Evolutionary conservation across 176 grass and related monocot genomes (phyloP), one percentile per base, ranked within the genome.

Genomic region (Cenchrus purpureus): DNA sequence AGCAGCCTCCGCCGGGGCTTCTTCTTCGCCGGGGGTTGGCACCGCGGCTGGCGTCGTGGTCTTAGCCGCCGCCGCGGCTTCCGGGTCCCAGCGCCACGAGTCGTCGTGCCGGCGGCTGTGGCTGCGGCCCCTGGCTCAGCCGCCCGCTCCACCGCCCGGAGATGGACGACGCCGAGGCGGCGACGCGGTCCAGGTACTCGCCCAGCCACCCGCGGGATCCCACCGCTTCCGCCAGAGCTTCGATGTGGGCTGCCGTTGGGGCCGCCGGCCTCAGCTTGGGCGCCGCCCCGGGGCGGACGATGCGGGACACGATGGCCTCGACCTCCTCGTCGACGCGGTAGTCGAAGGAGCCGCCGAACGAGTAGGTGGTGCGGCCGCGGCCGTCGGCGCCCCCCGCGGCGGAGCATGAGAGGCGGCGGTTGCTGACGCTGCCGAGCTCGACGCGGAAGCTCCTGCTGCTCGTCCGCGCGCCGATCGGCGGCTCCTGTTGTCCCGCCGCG

Each of bases 301-400:
- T 88, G 82, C 87, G 81, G 64, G 89, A 82, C 6, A 97, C 82
- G 68, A 94, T 76, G 52, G 94, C 94, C 78, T 97, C 94, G 52
- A 97, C 88, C 81, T 97, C 94, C 75, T 97, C 94, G 53, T 98
- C 91, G 12, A 95, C 92, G 58, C 87, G 86, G 80, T 98, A 98
- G 69, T 98, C 95, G 79, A 95, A 93, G 28, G 92, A 98, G 46
- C 91, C 68, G 42, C 68, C 95, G 8, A 98, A 45, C 12, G 92
- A 95, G 84, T 93, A 98, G 4, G 92, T 32, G 31, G 31, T 32
- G 10, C 46, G 10, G 83, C 91, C 88, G 37, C 58, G 84, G 49
- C 31, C 31, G 31, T 32, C 31, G 31, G 9, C 49, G 49, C 49
- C 49, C 10, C 45, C 45, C 45, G 45, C 45, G 8, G 49, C 49